Base-by-base conservation (phyloP, 768 basidiomycete species). In the Leccinum rimulosum region DNA sequence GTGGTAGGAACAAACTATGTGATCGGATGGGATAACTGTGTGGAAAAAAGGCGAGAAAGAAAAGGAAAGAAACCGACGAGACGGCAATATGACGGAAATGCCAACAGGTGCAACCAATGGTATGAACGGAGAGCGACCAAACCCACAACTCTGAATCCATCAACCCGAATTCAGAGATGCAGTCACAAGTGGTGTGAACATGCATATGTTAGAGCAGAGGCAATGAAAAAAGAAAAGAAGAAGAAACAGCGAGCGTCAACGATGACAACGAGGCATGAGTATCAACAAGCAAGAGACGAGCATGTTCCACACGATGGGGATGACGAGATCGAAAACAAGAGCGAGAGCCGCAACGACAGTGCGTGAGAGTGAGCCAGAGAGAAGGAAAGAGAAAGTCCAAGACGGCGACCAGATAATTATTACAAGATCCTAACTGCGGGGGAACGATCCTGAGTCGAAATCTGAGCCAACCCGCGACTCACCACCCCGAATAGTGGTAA, bases 401-500 rank as follows among this genome's bases (percentile, higher is more conserved):
- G 47, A 47, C 45, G 45, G 17, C 22, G 47, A 27, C 22, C 47
- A 48, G 47, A 43, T 43, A 43, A 43, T 43, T 43, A 43, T 43
- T 43, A 43, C 40, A 43, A 43, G 40, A 43, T 43, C 40, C 40
- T n/a, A 19, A 19, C 19, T 43, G 40, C n/a, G n/a, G 40, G n/a
- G 40, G n/a, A 43, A 43, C 40, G 40, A 43, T 43, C 40, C 40
- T 19, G 40, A 19, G 40, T 4, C 17, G 17, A 40, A 47, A 45
- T 45, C n/a, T 19, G 22, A 27, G 47, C 40, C 40, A 11, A 43
- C 10, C n/a, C 10, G 40, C n/a, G 40, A 43, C 47, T 66, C 70
- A 89, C 87, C 88, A 89, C 45, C 87, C 88, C 17, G 80, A 68
- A 60, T 74, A 76, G 70, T 89, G 88, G 69, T 80, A 89, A 61